phyloP scores from a whole-genome alignment of 176 grass and related monocot genomes.

The Carex myosuroides region DNA sequence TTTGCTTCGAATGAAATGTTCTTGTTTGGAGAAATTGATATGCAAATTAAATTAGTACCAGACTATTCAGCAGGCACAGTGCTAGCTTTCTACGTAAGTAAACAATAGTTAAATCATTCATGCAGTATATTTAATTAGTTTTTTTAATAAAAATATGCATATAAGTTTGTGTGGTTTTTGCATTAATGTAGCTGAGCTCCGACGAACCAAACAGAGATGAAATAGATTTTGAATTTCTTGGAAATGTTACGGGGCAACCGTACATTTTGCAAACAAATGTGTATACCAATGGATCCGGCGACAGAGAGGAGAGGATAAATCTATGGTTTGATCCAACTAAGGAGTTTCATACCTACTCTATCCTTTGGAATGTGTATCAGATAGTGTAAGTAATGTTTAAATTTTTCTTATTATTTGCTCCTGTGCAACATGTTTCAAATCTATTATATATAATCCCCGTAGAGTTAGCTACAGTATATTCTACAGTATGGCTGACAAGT shows the following conservation, averaged over 20 bases:
- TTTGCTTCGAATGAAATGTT: conserved; percentile 27
- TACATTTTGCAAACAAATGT: conserved; percentile 38
- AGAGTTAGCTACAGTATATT: no score
- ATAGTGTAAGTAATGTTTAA: conserved; percentile 28
- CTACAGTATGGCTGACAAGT: no score
- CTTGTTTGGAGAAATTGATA: conserved; percentile 29
- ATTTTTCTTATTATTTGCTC: not conserved
- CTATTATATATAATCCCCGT: no score
- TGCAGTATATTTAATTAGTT: not conserved
- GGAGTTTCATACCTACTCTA: conserved; percentile 25
- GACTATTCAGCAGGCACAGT: conserved; percentile 32
- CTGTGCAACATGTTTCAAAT: not conserved
- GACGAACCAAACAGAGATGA: conserved; percentile 30
- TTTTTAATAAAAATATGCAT: not conserved
- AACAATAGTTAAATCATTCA: not conserved
- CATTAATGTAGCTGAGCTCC: conserved; percentile 16
- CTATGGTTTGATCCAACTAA: conserved; percentile 36
- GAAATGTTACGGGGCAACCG: conserved; percentile 30
- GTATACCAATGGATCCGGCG: conserved; percentile 10
- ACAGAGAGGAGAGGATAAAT: conserved; percentile 32
- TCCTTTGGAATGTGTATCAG: conserved; percentile 29
- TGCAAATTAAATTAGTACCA: conserved; percentile 32
- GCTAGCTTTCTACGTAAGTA: conserved; percentile 26
- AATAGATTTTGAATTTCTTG: conserved; percentile 37
- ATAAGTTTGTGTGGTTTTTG: not conserved